Conservation (phyloP, 208 protist genomes). For the Crithidia expoeki region DNA sequence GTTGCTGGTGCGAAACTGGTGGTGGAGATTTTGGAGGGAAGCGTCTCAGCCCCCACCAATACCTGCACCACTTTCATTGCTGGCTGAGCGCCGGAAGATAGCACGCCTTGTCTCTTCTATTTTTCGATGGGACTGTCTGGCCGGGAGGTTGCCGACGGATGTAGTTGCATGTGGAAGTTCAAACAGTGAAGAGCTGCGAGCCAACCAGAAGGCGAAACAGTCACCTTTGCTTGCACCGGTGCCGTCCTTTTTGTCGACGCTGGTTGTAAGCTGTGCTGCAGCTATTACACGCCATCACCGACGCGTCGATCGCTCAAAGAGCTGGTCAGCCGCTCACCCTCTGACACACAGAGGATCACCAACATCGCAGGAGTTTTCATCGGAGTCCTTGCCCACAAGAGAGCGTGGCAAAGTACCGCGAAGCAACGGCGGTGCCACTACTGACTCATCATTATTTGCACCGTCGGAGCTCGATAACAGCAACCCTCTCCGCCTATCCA, state of each 20-base stretch:
- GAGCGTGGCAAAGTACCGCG: too few species aligned
- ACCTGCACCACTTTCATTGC: too few species aligned
- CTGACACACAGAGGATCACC: neutral
- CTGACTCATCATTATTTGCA: too few species aligned
- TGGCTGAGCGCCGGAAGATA: neutral
- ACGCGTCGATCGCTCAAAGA: neutral
- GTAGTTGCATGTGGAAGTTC: too few species aligned
- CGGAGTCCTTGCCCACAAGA: too few species aligned
- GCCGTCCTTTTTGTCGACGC: neutral
- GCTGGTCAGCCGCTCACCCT: neutral
- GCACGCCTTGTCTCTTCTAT: neutral
- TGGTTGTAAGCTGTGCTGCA: slow-evolving; percentile 15
- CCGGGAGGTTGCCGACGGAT: neutral
- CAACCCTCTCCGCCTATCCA: neutral
- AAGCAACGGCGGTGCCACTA: too few species aligned
- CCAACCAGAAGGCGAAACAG: neutral
- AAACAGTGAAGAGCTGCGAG: neutral
- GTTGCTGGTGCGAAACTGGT: slow-evolving; percentile 21
- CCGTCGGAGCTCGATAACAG: neutral
- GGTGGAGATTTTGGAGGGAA: slow-evolving; percentile 3
- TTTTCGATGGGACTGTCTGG: neutral
- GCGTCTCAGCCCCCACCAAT: neutral
- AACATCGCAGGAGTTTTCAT: too few species aligned
- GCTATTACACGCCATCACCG: slow-evolving; percentile 18
- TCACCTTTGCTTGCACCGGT: neutral